Percentiles rank a stretch among this genome's conserved stretches.
Conservation (phyloP, 495 filamentous ascomycete species). For the Talaromyces wortmannii region DNA sequence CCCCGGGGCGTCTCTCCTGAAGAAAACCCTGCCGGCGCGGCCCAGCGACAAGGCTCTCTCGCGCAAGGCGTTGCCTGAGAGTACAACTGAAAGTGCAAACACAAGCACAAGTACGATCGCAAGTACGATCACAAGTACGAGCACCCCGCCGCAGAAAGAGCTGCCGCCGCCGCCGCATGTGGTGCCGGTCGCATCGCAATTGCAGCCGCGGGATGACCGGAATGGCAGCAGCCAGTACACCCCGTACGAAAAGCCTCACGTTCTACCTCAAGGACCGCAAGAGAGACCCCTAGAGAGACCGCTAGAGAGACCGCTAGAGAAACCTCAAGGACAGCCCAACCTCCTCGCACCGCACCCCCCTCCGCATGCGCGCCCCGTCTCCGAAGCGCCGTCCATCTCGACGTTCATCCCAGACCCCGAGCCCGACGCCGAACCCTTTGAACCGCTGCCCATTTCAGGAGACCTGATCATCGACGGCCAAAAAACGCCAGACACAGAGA, state of each 20-base stretch:
- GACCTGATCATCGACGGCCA: constrained; percentile 19
- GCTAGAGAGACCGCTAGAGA: no score
- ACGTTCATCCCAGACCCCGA: constrained; percentile 34
- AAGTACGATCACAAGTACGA: neutral
- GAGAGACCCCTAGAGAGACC: no score
- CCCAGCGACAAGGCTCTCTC: neutral
- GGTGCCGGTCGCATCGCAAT: neutral
- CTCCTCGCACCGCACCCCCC: neutral
- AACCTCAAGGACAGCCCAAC: neutral
- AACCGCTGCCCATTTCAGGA: constrained; percentile 14
- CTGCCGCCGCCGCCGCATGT: neutral
- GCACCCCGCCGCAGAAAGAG: neutral
- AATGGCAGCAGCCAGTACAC: no score
- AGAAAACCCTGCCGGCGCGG: neutral
- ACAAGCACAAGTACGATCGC: neutral
- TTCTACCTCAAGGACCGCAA: no score
- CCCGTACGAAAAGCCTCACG: no score
- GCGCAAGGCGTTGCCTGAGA: constrained; percentile 1
- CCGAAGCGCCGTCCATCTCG: constrained; percentile 21
- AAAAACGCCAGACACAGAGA: constrained; percentile 1
- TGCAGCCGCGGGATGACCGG: neutral
- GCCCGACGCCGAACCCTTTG: constrained; percentile 9
- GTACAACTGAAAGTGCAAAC: neutral
- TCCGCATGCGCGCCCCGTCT: neutral
- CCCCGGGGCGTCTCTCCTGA: constrained; percentile 3